These are phyloP conservation scores for Senna tora DNA, from an alignment of 306 rosid genomes.

Conservation along the genomic window DNA sequence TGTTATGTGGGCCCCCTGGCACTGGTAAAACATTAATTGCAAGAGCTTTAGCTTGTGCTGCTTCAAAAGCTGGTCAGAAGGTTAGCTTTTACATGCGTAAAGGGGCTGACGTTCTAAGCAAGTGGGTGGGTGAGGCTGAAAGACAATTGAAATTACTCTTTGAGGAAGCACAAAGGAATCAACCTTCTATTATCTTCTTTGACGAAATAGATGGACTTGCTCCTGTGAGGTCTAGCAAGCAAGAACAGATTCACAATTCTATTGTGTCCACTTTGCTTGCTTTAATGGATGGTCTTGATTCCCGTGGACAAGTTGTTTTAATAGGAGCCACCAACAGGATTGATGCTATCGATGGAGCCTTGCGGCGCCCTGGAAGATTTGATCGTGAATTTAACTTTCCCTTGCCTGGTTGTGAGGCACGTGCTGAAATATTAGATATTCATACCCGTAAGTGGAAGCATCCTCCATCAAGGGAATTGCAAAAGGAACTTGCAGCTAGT, in stretches of 20 bases:
- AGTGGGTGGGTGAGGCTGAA: conserved; percentile 99
- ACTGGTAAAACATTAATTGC: conserved; percentile 97
- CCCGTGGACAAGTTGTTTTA: conserved; percentile 98
- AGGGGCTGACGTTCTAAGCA: conserved; percentile 97
- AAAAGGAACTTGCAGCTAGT: conserved; percentile 87
- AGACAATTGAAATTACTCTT: conserved; percentile 95
- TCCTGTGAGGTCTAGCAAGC: conserved; percentile 98
- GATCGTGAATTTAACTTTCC: conserved; percentile 96
- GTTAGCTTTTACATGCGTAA: conserved; percentile 99
- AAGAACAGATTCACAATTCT: conserved; percentile 98
- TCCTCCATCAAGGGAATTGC: conserved; percentile 84
- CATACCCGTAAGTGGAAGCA: conserved; percentile 96
- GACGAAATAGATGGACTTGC: conserved; percentile 99
- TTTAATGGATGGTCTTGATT: conserved; percentile 99
- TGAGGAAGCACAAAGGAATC: conserved; percentile 99
- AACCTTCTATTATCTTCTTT: conserved; percentile 94
- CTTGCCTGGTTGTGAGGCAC: conserved; percentile 94
- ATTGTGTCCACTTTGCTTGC: conserved; percentile 99
- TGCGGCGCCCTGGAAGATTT: conserved; percentile 98
- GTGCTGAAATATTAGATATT: conserved; percentile 90
- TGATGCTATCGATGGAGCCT: conserved; percentile 98
- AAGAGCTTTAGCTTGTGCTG: conserved; percentile 96
- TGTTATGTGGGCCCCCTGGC: conserved; percentile 99
- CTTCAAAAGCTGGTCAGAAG: conserved; percentile 99
- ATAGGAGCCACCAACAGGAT: conserved; percentile 98